Conservation (phyloP, 2,329 filamentous ascomycete genomes). For the Berkeleyomyces basicola region DNA sequence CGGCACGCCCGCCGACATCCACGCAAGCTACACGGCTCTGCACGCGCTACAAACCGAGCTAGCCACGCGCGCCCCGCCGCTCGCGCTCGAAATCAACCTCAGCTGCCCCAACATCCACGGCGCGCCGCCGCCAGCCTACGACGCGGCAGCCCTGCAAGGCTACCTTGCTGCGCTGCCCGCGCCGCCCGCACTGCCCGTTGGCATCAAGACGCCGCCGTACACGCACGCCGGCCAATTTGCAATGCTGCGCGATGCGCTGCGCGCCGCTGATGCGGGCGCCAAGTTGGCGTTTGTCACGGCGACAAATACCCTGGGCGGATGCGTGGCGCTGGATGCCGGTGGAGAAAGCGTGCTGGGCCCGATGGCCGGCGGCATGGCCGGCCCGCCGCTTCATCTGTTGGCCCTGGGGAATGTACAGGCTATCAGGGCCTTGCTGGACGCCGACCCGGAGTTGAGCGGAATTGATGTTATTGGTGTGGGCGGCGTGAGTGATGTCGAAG, state of each 20-base stretch:
- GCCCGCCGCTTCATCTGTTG: constrained; percentile 53
- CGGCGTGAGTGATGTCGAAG: constrained; percentile 47
- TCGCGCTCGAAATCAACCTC: constrained; percentile 63
- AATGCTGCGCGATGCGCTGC: constrained; percentile 36
- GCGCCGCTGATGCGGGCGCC: constrained; percentile 14
- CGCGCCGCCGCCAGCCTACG: constrained; percentile 56
- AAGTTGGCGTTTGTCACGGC: constrained; percentile 51
- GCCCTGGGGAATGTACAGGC: constrained; percentile 61
- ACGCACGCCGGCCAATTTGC: constrained; percentile 52
- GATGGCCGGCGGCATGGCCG: constrained; percentile 52
- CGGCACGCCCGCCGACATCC: constrained; percentile 41
- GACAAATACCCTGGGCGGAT: constrained; percentile 56
- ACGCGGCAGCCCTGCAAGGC: constrained; percentile 28
- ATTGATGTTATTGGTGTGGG: constrained; percentile 55
- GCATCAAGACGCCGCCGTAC: constrained; percentile 63
- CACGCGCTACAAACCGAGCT: constrained; percentile 22
- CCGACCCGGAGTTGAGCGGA: constrained; percentile 28
- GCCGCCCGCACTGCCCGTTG: constrained; percentile 27
- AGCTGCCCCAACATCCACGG: constrained; percentile 60
- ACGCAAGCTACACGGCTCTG: constrained; percentile 37
- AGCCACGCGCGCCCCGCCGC: constrained; percentile 22
- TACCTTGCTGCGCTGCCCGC: constrained; percentile 37
- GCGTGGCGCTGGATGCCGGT: constrained; percentile 34
- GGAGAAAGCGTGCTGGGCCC: constrained; percentile 26
- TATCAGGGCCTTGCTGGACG: constrained; percentile 43